These are phyloP conservation scores for Phytophthora ramorum DNA, from an alignment of 352 stramenopile genomes.

Conservation along the genomic window DNA sequence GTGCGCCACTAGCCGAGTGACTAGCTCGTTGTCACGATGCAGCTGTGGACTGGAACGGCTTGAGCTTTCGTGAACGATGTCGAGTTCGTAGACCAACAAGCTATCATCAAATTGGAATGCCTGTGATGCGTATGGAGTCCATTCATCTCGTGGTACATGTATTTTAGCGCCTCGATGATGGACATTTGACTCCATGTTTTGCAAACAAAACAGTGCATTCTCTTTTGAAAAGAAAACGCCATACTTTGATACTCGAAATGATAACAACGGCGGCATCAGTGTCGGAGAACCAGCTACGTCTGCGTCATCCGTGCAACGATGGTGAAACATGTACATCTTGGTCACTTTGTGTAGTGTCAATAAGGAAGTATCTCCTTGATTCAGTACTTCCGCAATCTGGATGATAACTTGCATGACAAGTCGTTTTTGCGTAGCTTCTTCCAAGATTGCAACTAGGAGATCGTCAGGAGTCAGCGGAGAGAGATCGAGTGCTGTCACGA, in stretches of 20 bases:
- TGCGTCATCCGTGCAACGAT: constrained; percentile 25
- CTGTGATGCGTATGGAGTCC: constrained; percentile 37
- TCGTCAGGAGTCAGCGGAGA: constrained; percentile 12
- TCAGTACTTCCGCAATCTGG: constrained; percentile 12
- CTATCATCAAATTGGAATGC: constrained; percentile 23
- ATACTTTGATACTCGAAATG: constrained; percentile 37
- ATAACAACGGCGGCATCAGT: constrained; percentile 19
- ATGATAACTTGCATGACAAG: constrained; percentile 16
- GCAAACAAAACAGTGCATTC: constrained; percentile 25
- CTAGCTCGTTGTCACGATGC: constrained; percentile 7
- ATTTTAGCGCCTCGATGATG: constrained; percentile 1
- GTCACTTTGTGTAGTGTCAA: constrained; percentile 27
- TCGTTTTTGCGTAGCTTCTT: constrained; percentile 11
- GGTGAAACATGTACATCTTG: constrained; percentile 53
- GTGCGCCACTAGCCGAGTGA: constrained; percentile 15
- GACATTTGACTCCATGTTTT: not conserved
- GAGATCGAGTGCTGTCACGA: constrained; percentile 11
- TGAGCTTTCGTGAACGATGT: constrained; percentile 3
- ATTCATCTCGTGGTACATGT: constrained; percentile 8
- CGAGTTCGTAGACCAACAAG: constrained; percentile 41
- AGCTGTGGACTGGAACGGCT: not conserved
- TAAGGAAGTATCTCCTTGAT: not conserved
- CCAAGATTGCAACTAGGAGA: constrained; percentile 10
- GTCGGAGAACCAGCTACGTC: not conserved
- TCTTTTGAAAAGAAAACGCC: constrained; percentile 46